phyloP scores from a whole-genome alignment of 352 stramenopile species.

The Aphanomyces astaci region DNA sequence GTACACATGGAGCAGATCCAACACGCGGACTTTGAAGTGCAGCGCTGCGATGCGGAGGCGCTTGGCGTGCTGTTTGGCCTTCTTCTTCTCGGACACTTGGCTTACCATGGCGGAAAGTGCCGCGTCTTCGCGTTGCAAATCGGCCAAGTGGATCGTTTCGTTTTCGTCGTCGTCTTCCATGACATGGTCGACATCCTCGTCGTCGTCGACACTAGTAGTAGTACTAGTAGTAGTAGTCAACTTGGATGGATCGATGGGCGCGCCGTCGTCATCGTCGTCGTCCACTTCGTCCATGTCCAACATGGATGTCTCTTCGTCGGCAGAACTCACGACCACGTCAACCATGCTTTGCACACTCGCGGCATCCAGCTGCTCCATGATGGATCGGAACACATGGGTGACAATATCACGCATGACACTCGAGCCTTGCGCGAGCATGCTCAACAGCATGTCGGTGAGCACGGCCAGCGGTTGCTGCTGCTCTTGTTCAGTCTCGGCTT shows the following conservation, averaged over 20 bases:
- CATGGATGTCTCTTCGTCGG: slow-evolving; percentile 23
- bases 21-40: slow-evolving; percentile 79
- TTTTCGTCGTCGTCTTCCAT: slow-evolving; percentile 41
- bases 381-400: slow-evolving; percentile 63
- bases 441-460: slow-evolving; percentile 74
- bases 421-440: slow-evolving; percentile 73
- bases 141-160: slow-evolving; percentile 51
- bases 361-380: slow-evolving; percentile 55
- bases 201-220: slow-evolving; percentile 21
- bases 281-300: slow-evolving; percentile 27
- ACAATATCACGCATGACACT: slow-evolving; percentile 79
- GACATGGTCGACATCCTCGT: slow-evolving; percentile 30
- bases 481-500: neutral
- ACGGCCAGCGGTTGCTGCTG: slow-evolving; percentile 54
- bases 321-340: slow-evolving; percentile 43
- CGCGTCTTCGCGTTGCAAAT: slow-evolving; percentile 68
- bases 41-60: slow-evolving; percentile 51
- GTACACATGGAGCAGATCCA: slow-evolving; percentile 73
- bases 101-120: slow-evolving; percentile 70
- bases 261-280: slow-evolving; percentile 28
- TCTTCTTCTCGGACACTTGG: slow-evolving; percentile 61
- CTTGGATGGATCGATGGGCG: slow-evolving; percentile 17
- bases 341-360: slow-evolving; percentile 64
- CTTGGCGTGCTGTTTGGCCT: slow-evolving; percentile 73
- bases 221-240: slow-evolving; percentile 19